A percentile compares a stretch with the other conserved stretches of the same genome.
Conservation (phyloP, 345 rosid genomes). For the Eucalyptus caleyi region DNA sequence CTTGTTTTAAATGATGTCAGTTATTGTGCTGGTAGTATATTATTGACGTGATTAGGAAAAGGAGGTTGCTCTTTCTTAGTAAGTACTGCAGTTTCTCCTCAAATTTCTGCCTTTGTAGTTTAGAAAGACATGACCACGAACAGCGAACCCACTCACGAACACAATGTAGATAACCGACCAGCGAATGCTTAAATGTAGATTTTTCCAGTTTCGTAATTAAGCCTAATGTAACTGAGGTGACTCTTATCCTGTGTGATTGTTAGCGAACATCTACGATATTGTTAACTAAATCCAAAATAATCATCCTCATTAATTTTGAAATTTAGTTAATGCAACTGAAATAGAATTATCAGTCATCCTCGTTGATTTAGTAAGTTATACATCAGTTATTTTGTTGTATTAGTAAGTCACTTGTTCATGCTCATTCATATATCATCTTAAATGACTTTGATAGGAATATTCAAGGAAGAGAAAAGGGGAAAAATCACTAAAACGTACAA, state of each 20-base stretch:
- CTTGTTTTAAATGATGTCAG: not conserved
- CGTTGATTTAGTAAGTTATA: not conserved
- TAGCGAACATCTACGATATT: not conserved
- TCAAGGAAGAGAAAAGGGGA: not conserved
- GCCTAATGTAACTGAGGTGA: not conserved
- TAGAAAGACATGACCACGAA: not conserved
- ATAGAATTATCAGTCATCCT: not conserved
- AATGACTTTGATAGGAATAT: not conserved
- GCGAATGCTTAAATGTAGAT: not conserved
- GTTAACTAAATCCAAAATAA: not conserved
- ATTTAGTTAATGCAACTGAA: not conserved
- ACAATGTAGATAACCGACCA: not conserved
- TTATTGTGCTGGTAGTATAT: not conserved
- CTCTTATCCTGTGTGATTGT: not conserved
- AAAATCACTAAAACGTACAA: not conserved
- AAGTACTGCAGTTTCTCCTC: not conserved
- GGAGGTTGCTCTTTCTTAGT: not conserved
- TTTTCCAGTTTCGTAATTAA: not conserved
- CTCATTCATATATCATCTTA: not conserved
- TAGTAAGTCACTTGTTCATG: not conserved
- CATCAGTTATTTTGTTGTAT: not conserved
- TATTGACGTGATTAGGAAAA: not conserved
- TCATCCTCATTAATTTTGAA: not conserved
- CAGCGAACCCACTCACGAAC: not conserved
- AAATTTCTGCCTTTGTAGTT: too few species aligned